These are phyloP conservation scores for Galerina marginata DNA, from an alignment of 768 basidiomycete species.

Conservation along the genomic window DNA sequence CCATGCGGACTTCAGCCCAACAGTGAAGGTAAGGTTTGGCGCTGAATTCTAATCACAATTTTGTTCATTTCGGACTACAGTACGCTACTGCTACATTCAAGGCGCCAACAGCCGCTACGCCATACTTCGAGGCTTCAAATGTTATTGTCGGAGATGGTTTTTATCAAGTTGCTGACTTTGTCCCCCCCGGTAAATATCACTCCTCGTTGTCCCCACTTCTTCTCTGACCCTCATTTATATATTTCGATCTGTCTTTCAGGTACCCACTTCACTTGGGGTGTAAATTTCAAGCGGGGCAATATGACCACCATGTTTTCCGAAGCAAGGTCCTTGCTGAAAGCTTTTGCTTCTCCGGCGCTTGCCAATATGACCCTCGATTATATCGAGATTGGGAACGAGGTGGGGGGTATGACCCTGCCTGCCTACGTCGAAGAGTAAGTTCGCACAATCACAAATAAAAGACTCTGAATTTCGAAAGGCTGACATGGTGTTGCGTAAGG, in stretches of 20 bases:
- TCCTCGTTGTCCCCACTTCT: background rate
- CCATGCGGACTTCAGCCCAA: conserved; percentile 58
- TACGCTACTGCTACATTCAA: conserved; percentile 57
- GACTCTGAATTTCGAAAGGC: conserved; percentile 26
- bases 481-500: conserved; percentile 47
- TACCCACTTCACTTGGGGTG: conserved; percentile 68
- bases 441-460: conserved; percentile 42
- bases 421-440: conserved; percentile 51
- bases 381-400: conserved; percentile 67
- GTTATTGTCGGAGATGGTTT: conserved; percentile 65
- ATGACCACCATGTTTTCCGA: conserved; percentile 54
- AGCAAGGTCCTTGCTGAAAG: conserved; percentile 51
- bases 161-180: conserved; percentile 55
- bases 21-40: conserved; percentile 40
- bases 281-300: conserved; percentile 64
- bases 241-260: conserved; percentile 34
- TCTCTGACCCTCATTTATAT: background rate
- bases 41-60: background rate
- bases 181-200: conserved; percentile 48
- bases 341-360: conserved; percentile 45
- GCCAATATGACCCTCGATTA: conserved; percentile 55
- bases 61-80: conserved; percentile 27
- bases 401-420: conserved; percentile 34
- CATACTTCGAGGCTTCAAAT: conserved; percentile 70
- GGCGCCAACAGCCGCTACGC: conserved; percentile 48